Base-by-base conservation (phyloP, 164 flowering plant species). In the Euptelea pleiosperma region DNA sequence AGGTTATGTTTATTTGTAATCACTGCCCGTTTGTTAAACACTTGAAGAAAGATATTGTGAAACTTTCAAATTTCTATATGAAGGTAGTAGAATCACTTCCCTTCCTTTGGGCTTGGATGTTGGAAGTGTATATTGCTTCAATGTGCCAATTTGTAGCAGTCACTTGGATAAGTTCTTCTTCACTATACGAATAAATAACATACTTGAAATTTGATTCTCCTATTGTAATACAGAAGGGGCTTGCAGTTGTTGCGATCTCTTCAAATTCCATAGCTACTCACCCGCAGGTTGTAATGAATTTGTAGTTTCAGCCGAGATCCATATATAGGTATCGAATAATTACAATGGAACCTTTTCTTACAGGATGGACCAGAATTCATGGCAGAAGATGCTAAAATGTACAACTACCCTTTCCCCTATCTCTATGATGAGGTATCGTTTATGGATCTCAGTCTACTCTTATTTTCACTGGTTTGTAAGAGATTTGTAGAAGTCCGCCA, bases 161-260 rank as follows among this genome's bases (percentile, higher is more conserved):
- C n/a, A n/a, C 19, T 42, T 16, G 22, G 21, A 42, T 42, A 4
- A 42, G 1, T 16, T 42, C n/a, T 18, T n/a, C 22, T 16, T 42
- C 19, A 16, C n/a, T 5, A 0, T n/a, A 22, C 24, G 52, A 8
- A 25, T 8, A 39, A 19, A 10, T 46, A 45, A 50, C 1, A 8
- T 16, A 24, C 37, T 1, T 2, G 60, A 29, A 28, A 79, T 42
- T 49, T 71, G 70, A n/a, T n/a, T n/a, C n/a, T n/a, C n/a, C n/a
- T n/a, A n/a, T n/a, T n/a, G n/a, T n/a, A n/a, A n/a, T n/a, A n/a
- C 89, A 92, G 93, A 92, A 89, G 71, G 96, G 93, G 65, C 93
- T 93, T 58, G 91, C 87, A 14, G 94, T 82, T 41, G 78, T 84
- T 56, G 94, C 96, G 18, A 92, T 92, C 76, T 92, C 98, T 65